Base-by-base conservation (phyloP, 495 filamentous ascomycete species). In the Aspergillus steynii region DNA sequence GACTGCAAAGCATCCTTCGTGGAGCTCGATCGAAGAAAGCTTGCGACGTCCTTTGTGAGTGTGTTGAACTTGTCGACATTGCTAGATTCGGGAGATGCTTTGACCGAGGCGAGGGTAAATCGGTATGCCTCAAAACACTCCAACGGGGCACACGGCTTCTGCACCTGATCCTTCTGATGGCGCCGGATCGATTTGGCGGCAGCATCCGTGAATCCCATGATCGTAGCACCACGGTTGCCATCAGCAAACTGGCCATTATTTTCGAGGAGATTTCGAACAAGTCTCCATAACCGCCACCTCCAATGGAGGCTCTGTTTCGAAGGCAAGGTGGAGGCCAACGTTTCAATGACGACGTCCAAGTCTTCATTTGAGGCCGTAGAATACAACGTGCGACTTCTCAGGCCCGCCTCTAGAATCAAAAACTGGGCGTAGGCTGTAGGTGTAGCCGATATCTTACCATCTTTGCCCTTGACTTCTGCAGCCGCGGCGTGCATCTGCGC, bases 221-320 rank as follows among this genome's bases (percentile, higher is more conserved):
- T 55, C 26, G 60, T 37, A 56, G 60, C 48, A 49, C 50, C 57
- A 14, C 73, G 59, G n/a, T 58, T 50, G 59, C 55, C 58, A 27
- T 67, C 64, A 37, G 61, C 58, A 5, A 63, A 59, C 37, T 77
- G 62, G 14, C 67, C 42, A 28, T 65, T 73, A 32, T 75, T 74
- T 25, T 72, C 68, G 7, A 76, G 29, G 26, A 79, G 57, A 58
- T 75, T 77, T 25, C 71, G 71, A 45, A 70, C 62, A 46, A 80
- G 65, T 49, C 74, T 73, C 78, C 78, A 81, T 53, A 81, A 49
- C n/a, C 78, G 74, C 78, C 78, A 81, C 55, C 74, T 71, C 78
- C 78, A 81, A 59, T 77, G 78, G 29, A 77, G 50, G 49, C 58
- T 56, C 50, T 76, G 68, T 52, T 77, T 73, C 1, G 72, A 76